Evolutionary conservation across 768 basidiomycete species (phyloP), one percentile per base, ranked within the genome.

Genomic region (Termitomyces sp.): DNA sequence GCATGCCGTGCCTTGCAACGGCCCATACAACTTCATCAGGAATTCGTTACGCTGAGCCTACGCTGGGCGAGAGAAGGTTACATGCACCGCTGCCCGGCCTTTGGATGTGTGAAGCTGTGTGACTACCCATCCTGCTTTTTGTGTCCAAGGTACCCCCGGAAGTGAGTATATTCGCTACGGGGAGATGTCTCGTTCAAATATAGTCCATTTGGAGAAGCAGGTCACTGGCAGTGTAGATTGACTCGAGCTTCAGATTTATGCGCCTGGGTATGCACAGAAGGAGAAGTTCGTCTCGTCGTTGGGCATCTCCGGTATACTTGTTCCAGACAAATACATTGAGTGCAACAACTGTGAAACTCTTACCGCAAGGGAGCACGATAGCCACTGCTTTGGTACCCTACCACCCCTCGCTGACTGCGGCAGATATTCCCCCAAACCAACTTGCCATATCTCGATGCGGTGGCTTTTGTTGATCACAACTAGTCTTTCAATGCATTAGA

Each of bases 201-300:
- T 50, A 41, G 28, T 47, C 12, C 60, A 85, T 81, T 49, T 20
- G 81, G 80, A 9, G 84, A 84, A 64, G 76, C 79, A 26, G 85
- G 85, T 51, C 30, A 82, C 83, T 13, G 86, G 86, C 12, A 81
- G 79, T 46, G 86, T 87, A 70, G 85, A 87, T 61, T 88, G 85
- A 61, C 69, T 88, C 36, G 86, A 87, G 50, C 72, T 87, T n/a
- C 85, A 87, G 65, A 75, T 88, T 13, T 87, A 87, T 58, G 70
- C 82, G 12, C 86, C 86, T 3, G 70, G 73, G 7, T 75, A 77
- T 6, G 77, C 79, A 3, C 79, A 75, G 36, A 64, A 69, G 28
- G 74, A 77, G n/a, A n/a, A n/a, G n/a, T n/a, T n/a, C n/a, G n/a
- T n/a, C n/a, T n/a, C 3, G 79, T 89, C 32, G 79, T 84, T 33